Evolutionary conservation across 2,329 filamentous ascomycete species (phyloP).

Genomic region (Exserohilum rostratum): DNA sequence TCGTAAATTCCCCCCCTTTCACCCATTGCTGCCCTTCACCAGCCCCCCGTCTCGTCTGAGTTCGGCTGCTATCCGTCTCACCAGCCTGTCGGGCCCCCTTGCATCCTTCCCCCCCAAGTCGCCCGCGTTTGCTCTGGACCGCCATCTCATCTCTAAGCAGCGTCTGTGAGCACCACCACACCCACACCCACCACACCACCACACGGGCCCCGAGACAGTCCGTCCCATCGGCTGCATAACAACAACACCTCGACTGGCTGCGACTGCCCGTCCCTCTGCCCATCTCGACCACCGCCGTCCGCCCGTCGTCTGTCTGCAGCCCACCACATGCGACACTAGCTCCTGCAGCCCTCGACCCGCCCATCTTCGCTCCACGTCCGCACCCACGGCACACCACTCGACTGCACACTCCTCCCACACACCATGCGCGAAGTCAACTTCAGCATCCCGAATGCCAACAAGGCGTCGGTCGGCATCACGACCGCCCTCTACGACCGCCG

Average conservation of each 20-base stretch:
- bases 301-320: not conserved
- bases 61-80: constrained; percentile 12
- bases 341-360: constrained; percentile 18
- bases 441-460: constrained; percentile 98
- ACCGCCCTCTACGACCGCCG: constrained; percentile 97
- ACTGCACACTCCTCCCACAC: constrained; percentile 13
- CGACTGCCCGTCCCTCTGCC: constrained; percentile 1
- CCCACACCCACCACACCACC: constrained; percentile 11
- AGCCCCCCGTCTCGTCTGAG: constrained; percentile 7
- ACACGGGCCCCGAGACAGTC: constrained; percentile 18
- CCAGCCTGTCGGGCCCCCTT: constrained; percentile 22
- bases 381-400: constrained; percentile 21
- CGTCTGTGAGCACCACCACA: constrained; percentile 12
- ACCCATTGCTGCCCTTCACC: constrained; percentile 9
- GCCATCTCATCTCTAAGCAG: too few species aligned
- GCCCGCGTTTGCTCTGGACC: not conserved
- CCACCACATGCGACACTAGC: constrained; percentile 8
- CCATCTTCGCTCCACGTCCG: constrained; percentile 15
- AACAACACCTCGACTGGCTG: not conserved
- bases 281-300: constrained; percentile 12
- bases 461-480: constrained; percentile 98
- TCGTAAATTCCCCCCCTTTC: constrained; percentile 24
- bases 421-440: constrained; percentile 99
- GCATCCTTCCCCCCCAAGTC: constrained; percentile 15
- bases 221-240: not conserved